Base-by-base conservation (phyloP, 2,329 filamentous ascomycete genomes). In the Xylariales sp. region DNA sequence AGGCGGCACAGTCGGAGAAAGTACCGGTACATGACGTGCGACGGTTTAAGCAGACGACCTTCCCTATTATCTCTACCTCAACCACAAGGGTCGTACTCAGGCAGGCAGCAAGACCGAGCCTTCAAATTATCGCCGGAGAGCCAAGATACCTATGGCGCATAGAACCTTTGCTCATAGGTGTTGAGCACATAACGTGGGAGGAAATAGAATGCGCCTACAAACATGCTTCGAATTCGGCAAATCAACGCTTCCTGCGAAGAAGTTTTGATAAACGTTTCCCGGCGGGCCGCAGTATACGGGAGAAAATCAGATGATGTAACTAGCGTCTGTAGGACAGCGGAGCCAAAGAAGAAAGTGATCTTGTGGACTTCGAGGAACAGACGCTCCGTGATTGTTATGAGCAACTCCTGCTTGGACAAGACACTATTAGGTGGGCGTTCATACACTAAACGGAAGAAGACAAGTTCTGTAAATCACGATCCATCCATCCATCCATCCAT, bases 1-100 rank as follows among this genome's bases (percentile, higher is more conserved):
- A 55, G 50, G 16, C 49, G 55, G 65, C 55, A 46, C 28, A 36
- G 32, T 49, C 50, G 61, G 65, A 53, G 41, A 10, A 12, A 46
- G 3, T 48, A 48, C 55, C 61, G 18, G 36, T 41, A 52, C 18
- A 46, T 64, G 30, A 23, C 57, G 46, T 48, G 23, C 10, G 14
- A 39, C 34, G 43, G 36, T 34, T 41, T n/a, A 60, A 60, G 34
- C 48, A 54, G 49, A 45, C 28, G 32, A 45, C 43, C 41, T 43
- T 5, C 28, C 50, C 43, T 46, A 23, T 45, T 49, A 16, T n/a
- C 18, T 58, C 14, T 48, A 14, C 14, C 14, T 54, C 14, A 53
- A n/a, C 1, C 45, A 36, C n/a, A 34, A 14, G 28, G 54, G 65
- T 60, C 60, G 39, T 62, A 55, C 32, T 48, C 39, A 34, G 28